These are phyloP conservation scores for Epicoccum sorghinum DNA, from an alignment of 2,329 filamentous ascomycete species.

Conservation along the genomic window DNA sequence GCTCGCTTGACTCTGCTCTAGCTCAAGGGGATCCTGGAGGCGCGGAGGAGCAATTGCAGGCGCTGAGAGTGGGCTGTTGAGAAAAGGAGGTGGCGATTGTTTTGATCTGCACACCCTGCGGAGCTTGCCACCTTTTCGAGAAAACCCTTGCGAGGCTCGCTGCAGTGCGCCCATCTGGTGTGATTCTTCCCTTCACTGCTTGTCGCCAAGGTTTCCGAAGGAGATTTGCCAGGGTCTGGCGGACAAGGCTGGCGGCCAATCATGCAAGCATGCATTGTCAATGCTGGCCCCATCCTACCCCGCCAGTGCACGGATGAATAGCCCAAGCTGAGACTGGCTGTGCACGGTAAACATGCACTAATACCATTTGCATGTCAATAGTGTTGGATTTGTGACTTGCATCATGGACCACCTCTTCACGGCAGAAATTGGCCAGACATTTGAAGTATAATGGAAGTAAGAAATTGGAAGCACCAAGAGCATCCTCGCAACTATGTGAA, in stretches of 20 bases:
- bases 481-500: no score
- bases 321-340: not conserved
- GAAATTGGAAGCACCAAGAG: no score
- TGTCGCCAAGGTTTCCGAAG: conserved; percentile 27
- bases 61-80: conserved; percentile 6
- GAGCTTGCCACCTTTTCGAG: conserved; percentile 10
- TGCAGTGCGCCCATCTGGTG: conserved; percentile 27
- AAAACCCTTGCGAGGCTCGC: conserved; percentile 5
- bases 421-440: no score
- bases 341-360: not conserved
- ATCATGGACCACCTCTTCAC: not conserved
- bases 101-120: conserved; percentile 8
- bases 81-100: conserved; percentile 24
- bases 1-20: conserved; percentile 27
- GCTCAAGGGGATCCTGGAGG: conserved; percentile 16
- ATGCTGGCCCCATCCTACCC: conserved; percentile 13
- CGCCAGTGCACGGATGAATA: conserved; percentile 13
- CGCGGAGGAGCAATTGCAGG: conserved; percentile 11
- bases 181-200: conserved; percentile 50
- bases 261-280: conserved; percentile 17
- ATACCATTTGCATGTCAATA: not conserved
- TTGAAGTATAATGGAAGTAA: no score
- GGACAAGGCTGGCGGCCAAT: conserved; percentile 13
- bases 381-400: not conserved
- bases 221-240: conserved; percentile 17